Conservation (phyloP, 1,284 basidiomycete genomes). For the Ustilago sp. region DNA sequence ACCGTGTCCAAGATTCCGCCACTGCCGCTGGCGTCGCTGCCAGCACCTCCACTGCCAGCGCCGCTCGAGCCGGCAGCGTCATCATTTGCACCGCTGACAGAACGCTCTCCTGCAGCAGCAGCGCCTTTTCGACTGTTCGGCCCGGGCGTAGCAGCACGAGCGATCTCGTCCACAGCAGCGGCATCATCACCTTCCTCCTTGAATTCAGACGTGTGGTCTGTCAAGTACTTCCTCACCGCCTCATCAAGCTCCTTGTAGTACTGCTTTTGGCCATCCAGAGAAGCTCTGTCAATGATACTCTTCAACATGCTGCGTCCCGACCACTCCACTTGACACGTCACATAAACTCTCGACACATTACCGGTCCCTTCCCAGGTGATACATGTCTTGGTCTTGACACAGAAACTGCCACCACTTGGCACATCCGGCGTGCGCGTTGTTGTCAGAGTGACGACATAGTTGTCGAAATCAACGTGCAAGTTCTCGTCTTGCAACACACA, state of each 20-base stretch:
- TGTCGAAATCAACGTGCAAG: slow-evolving; percentile 83
- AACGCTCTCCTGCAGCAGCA: slow-evolving; percentile 20
- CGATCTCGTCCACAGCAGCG: slow-evolving; percentile 63
- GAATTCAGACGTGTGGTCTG: slow-evolving; percentile 88
- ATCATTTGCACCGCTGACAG: slow-evolving; percentile 4
- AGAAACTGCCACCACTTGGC: slow-evolving; percentile 89
- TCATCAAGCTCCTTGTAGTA: slow-evolving; percentile 87
- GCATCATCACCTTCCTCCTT: slow-evolving; percentile 80
- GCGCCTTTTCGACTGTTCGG: slow-evolving; percentile 25
- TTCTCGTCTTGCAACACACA: slow-evolving; percentile 91
- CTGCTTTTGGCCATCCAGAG: slow-evolving; percentile 91
- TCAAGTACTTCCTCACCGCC: slow-evolving; percentile 82
- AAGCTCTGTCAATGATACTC: slow-evolving; percentile 91
- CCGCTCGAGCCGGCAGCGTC: slow-evolving; percentile 6
- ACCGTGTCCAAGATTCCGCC: slow-evolving; percentile 23
- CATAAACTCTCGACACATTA: slow-evolving; percentile 81
- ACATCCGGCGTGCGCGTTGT: slow-evolving; percentile 95
- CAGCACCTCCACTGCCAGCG: slow-evolving; percentile 1
- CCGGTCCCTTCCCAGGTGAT: slow-evolving; percentile 87
- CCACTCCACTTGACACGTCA: slow-evolving; percentile 95
- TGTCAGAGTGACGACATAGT: slow-evolving; percentile 84
- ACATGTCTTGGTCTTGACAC: slow-evolving; percentile 92
- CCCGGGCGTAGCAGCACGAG: slow-evolving; percentile 49
- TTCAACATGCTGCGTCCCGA: slow-evolving; percentile 95
- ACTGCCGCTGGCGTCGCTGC: slow-evolving; percentile 1